A percentile compares a stretch with the other conserved stretches of the same genome.
These are phyloP conservation scores for Penicillium aurantiogriseum DNA, from an alignment of 2,329 filamentous ascomycete species.

Conservation along the genomic window DNA sequence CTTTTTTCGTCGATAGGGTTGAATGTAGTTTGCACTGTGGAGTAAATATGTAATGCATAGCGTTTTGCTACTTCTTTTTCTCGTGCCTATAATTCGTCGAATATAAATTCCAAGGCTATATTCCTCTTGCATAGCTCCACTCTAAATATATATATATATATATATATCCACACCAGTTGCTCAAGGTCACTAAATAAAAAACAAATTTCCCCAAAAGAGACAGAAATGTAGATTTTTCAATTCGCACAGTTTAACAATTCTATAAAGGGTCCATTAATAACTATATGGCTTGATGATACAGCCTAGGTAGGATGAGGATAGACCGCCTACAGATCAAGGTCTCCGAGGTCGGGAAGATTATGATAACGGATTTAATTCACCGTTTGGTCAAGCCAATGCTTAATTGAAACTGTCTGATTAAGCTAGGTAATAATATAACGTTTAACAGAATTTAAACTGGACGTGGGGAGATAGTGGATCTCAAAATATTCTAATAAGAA, in stretches of 20 bases:
- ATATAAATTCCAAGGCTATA: too few relatives aligned
- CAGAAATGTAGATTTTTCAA: too few relatives aligned
- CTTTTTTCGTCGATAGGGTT: not conserved
- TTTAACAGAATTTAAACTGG: not conserved
- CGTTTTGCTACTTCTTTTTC: not conserved
- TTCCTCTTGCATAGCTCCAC: not conserved
- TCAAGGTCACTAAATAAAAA: not conserved
- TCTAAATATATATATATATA: not conserved
- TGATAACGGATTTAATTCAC: not conserved
- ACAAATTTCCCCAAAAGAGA: not conserved
- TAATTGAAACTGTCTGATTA: not conserved
- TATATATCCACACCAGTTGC: not conserved
- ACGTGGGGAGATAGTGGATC: slow-evolving; percentile 5
- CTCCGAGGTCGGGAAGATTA: not conserved
- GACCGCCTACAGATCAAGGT: not conserved
- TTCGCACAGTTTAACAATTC: too few relatives aligned
- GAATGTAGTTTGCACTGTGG: not conserved
- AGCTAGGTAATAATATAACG: too few relatives aligned
- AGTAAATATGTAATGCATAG: not conserved
- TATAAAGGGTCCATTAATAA: not conserved
- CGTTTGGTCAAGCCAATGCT: too few relatives aligned
- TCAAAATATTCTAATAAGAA: not conserved
- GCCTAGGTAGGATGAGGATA: not conserved
- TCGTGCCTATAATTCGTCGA: not conserved
- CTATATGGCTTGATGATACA: not conserved